Evolutionary conservation across 306 rosid genomes (phyloP).

Genomic region (Comarum palustre): DNA sequence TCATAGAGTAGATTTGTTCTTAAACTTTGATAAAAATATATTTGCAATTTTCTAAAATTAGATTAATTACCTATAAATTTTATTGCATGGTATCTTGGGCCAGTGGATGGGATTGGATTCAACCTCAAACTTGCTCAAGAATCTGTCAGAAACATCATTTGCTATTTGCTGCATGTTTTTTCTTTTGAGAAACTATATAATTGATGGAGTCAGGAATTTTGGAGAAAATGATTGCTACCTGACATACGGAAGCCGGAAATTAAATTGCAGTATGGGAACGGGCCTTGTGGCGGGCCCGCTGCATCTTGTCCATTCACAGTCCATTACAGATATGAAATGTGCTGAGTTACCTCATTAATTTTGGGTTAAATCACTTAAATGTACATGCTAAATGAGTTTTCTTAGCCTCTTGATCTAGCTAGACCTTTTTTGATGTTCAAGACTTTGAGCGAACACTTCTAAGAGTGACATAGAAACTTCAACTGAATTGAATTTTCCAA

Average conservation of each 20-base stretch:
- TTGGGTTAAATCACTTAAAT: not conserved
- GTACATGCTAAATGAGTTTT: no score
- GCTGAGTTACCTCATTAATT: not conserved
- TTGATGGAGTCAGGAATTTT: not conserved
- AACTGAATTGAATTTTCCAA: no score
- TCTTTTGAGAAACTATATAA: not conserved
- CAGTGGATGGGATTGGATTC: not conserved
- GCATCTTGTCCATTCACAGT: not conserved
- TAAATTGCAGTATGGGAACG: not conserved
- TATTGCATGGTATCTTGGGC: not conserved
- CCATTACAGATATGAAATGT: not conserved
- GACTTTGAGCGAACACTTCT: no score
- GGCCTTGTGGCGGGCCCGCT: not conserved
- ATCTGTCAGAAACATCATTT: not conserved
- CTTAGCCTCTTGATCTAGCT: no score
- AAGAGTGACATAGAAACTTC: no score
- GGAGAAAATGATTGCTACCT: not conserved
- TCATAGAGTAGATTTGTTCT: not conserved
- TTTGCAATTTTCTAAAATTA: not conserved
- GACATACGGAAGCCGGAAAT: not conserved
- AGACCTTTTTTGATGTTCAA: no score
- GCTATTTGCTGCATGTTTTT: not conserved
- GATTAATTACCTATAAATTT: not conserved
- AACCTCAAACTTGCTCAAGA: not conserved
- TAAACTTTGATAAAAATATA: not conserved